These are phyloP conservation scores for Carex kokanica DNA, from an alignment of 176 grass and related monocot species.

Conservation along the genomic window DNA sequence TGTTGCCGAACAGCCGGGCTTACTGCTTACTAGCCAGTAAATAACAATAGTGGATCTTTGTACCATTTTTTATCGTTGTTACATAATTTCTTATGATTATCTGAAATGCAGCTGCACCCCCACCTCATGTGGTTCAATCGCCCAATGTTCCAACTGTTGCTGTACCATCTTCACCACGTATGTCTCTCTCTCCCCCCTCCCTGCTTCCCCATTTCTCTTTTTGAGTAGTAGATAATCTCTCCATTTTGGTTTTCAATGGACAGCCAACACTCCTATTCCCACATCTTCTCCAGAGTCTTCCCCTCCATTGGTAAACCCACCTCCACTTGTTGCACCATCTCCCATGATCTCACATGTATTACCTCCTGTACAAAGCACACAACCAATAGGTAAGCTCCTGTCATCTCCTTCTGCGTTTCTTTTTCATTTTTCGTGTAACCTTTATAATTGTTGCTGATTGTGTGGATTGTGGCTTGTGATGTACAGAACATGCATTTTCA, in stretches of 20 bases:
- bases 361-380: conserved; percentile 15
- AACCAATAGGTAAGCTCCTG: conserved; percentile 30
- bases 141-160: conserved; percentile 19
- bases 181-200: conserved; percentile 13
- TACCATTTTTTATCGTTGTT: background rate
- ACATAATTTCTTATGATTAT: conserved; percentile 11
- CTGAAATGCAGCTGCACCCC: conserved; percentile 27
- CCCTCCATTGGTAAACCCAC: conserved; percentile 9
- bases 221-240: conserved; percentile 20
- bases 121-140: conserved; percentile 34
- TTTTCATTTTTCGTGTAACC: background rate
- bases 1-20: background rate
- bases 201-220: conserved; percentile 8
- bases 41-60: background rate
- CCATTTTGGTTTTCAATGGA: conserved; percentile 17
- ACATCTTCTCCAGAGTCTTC: conserved; percentile 33
- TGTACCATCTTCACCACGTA: conserved; percentile 24
- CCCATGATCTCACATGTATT: background rate
- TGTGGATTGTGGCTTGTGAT: conserved; percentile 27
- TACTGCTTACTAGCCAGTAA: background rate
- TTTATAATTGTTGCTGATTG: conserved; percentile 11
- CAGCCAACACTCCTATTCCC: conserved; percentile 18
- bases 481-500: conserved; percentile 30
- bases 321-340: conserved; percentile 24
- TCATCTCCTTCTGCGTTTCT: background rate